Evolutionary conservation across 2,329 filamentous ascomycete species (phyloP).

Genomic region (Sclerotinia subarctica): DNA sequence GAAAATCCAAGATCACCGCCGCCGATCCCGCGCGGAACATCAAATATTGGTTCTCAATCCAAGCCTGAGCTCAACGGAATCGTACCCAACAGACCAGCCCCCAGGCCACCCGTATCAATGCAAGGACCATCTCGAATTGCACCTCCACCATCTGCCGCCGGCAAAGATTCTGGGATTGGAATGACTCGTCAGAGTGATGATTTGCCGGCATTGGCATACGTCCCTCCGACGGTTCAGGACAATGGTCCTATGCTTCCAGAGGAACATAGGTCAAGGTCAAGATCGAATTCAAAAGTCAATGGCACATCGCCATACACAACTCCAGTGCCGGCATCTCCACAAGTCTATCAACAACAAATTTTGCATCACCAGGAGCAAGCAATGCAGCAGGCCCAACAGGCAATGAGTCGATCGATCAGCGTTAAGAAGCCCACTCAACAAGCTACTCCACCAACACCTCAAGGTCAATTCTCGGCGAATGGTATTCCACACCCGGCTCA

Average conservation of each 20-base stretch:
- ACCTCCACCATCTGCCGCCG: slow-evolving; percentile 53
- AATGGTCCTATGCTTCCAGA: slow-evolving; percentile 55
- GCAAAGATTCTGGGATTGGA: slow-evolving; percentile 62
- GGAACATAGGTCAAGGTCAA: slow-evolving; percentile 64
- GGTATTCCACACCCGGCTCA: slow-evolving; percentile 40
- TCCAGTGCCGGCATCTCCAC: slow-evolving; percentile 32
- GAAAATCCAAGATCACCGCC: slow-evolving; percentile 94
- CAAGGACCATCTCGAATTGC: slow-evolving; percentile 60
- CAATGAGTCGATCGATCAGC: slow-evolving; percentile 18
- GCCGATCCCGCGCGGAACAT: slow-evolving; percentile 64
- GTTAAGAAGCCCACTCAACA: slow-evolving; percentile 44
- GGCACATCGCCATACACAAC: slow-evolving; percentile 43
- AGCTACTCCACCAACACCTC: slow-evolving; percentile 51
- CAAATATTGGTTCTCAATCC: slow-evolving; percentile 39
- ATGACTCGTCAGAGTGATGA: slow-evolving; percentile 60
- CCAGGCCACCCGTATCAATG: slow-evolving; percentile 77
- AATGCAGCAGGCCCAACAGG: slow-evolving; percentile 50
- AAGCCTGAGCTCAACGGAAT: slow-evolving; percentile 55
- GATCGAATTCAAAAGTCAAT: slow-evolving; percentile 64
- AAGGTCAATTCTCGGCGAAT: slow-evolving; percentile 46
- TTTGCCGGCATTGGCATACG: slow-evolving; percentile 39
- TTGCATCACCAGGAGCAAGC: slow-evolving; percentile 83
- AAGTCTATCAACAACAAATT: slow-evolving; percentile 58
- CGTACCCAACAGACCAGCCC: slow-evolving; percentile 80
- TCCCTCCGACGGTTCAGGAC: slow-evolving; percentile 32